A percentile compares a stretch with the other conserved stretches of the same genome.
Evolutionary conservation across 768 basidiomycete species (phyloP).

Genomic region (Boletellus emodensis): DNA sequence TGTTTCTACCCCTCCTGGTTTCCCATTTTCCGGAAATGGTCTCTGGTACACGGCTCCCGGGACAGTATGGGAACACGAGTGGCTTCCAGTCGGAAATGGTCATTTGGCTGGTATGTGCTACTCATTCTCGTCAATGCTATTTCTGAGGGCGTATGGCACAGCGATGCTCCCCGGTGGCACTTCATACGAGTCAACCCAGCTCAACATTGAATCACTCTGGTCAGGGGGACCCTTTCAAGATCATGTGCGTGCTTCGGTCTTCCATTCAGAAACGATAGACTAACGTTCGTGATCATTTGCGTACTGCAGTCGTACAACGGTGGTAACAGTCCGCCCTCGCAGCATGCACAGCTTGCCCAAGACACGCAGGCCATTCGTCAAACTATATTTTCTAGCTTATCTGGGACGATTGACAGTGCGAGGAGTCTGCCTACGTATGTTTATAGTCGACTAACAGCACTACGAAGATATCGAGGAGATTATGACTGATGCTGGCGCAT

Average conservation of each 20-base stretch:
- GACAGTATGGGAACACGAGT: conserved; percentile 53
- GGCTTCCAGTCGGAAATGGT: conserved; percentile 72
- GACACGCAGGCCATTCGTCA: conserved; percentile 52
- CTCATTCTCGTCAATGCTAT: neutral
- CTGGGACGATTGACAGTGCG: conserved; percentile 56
- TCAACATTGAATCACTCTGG: conserved; percentile 79
- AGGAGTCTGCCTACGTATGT: neutral
- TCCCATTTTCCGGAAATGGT: conserved; percentile 70
- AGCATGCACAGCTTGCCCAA: conserved; percentile 41
- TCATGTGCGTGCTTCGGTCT: conserved; percentile 38
- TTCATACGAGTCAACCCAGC: conserved; percentile 52
- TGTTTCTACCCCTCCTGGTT: conserved; percentile 37
- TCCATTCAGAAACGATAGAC: neutral
- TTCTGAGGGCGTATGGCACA: conserved; percentile 19
- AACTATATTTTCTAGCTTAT: conserved; percentile 53
- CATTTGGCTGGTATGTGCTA: conserved; percentile 52
- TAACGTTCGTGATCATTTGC: neutral
- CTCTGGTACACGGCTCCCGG: conserved; percentile 64
- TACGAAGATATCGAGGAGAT: conserved; percentile 51
- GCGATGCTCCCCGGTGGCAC: conserved; percentile 67
- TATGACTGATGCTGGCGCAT: conserved; percentile 52
- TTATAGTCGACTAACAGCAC: neutral
- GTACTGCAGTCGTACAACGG: conserved; percentile 55
- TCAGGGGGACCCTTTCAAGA: conserved; percentile 69
- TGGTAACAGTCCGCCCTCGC: conserved; percentile 53